A percentile compares a stretch with the other conserved stretches of the same genome.
Conservation (phyloP, 129 eudicot species). For the Flaveria ramosissima region DNA sequence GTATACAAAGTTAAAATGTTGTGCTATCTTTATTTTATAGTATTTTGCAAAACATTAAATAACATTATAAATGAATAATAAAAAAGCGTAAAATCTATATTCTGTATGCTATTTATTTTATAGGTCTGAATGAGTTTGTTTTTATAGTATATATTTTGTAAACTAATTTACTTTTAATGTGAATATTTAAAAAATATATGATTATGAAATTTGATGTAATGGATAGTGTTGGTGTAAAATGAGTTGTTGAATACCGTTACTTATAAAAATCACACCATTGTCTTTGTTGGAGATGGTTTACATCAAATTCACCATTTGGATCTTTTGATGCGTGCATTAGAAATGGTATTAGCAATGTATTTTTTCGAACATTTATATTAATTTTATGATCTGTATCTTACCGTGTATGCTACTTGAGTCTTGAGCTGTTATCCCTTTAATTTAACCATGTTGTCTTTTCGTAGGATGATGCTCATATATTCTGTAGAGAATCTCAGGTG, state of each 20-base stretch:
- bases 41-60: background rate
- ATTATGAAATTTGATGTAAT: no score
- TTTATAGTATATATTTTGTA: background rate
- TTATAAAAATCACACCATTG: background rate
- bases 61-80: background rate
- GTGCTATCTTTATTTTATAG: background rate
- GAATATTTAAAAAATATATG: no score
- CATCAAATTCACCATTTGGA: background rate
- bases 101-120: background rate
- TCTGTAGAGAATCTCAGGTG: constrained; percentile 97
- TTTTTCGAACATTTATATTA: background rate
- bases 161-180: background rate
- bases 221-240: no score
- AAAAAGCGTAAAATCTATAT: background rate
- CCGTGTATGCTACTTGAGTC: background rate
- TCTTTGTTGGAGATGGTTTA: background rate
- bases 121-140: background rate
- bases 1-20: background rate
- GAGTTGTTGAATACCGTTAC: background rate
- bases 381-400: background rate
- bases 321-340: background rate
- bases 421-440: background rate
- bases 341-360: background rate
- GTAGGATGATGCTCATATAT: constrained; percentile 99
- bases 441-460: constrained; percentile 23